phyloP scores from a whole-genome alignment of 2,329 filamentous ascomycete species.

The Ustilaginoidea virens region DNA sequence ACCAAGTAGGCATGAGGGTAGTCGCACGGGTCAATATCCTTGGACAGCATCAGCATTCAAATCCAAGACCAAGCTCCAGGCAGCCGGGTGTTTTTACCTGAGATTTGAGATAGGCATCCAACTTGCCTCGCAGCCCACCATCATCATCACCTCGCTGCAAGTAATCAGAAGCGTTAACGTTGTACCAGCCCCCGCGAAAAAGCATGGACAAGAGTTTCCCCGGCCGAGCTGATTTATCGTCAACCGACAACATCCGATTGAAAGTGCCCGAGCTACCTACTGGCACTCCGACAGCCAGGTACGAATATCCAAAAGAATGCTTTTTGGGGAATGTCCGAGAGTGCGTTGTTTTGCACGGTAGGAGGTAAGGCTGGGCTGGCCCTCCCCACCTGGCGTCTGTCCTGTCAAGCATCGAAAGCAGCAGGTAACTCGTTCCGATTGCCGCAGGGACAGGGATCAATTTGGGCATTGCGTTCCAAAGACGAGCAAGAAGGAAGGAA shows the following conservation, averaged over 20 bases:
- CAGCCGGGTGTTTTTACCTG: slow-evolving; percentile 28
- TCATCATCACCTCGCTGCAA: slow-evolving; percentile 36
- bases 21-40: slow-evolving; percentile 41
- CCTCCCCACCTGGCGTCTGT: slow-evolving; percentile 3
- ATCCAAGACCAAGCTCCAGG: neutral
- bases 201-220: slow-evolving; percentile 2
- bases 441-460: neutral
- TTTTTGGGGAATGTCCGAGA: slow-evolving; percentile 49
- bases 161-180: slow-evolving; percentile 44
- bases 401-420: slow-evolving; percentile 1
- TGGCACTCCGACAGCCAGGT: slow-evolving; percentile 53
- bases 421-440: neutral
- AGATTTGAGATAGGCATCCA: slow-evolving; percentile 40
- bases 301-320: slow-evolving; percentile 55
- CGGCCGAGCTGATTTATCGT: slow-evolving; percentile 5
- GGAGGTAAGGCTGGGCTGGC: slow-evolving; percentile 30
- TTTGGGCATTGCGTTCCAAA: neutral
- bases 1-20: slow-evolving; percentile 58
- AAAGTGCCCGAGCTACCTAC: slow-evolving; percentile 42
- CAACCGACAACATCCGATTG: slow-evolving; percentile 40
- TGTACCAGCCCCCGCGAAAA: slow-evolving; percentile 31
- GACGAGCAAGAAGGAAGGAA: neutral
- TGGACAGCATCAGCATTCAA: slow-evolving; percentile 6
- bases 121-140: slow-evolving; percentile 45
- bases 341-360: slow-evolving; percentile 52